A percentile compares a stretch with the other conserved stretches of the same genome.
Conservation (phyloP, 2,329 filamentous ascomycete species). For the Hirsutella rhossiliensis region DNA sequence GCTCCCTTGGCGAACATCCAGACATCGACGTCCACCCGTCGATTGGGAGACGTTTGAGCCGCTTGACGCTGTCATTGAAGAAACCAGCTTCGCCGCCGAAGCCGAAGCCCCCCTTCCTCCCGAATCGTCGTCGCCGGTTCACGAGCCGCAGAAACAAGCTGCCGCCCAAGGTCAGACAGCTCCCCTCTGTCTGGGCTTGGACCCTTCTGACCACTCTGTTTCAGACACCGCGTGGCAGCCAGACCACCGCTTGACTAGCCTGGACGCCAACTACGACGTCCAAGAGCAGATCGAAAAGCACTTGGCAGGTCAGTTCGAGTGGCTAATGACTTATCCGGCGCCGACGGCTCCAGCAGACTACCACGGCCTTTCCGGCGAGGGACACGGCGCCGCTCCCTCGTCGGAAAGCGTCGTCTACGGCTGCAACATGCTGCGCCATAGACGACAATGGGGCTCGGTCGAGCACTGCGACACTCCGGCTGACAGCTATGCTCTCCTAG, state of each 20-base stretch:
- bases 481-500: conserved; percentile 34
- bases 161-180: background rate
- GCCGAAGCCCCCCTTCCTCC: background rate
- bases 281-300: conserved; percentile 27
- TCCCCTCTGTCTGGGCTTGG: no score
- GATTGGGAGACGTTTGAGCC: conserved; percentile 21
- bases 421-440: conserved; percentile 37
- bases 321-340: conserved; percentile 28
- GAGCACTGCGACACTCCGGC: conserved; percentile 11
- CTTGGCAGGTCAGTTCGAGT: conserved; percentile 37
- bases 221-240: background rate
- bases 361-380: conserved; percentile 3
- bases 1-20: conserved; percentile 8
- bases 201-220: background rate
- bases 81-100: conserved; percentile 7
- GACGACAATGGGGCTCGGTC: conserved; percentile 10
- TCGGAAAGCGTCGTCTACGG: conserved; percentile 27
- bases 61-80: conserved; percentile 19
- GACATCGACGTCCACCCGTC: conserved; percentile 16
- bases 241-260: conserved; percentile 12
- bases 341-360: conserved; percentile 8
- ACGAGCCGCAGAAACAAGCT: background rate
- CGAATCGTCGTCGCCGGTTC: background rate
- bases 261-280: conserved; percentile 11
- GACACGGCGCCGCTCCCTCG: background rate